Evolutionary conservation across 2,329 filamentous ascomycete genomes (phyloP).

Genomic region (Ophiosphaerella narmari): DNA sequence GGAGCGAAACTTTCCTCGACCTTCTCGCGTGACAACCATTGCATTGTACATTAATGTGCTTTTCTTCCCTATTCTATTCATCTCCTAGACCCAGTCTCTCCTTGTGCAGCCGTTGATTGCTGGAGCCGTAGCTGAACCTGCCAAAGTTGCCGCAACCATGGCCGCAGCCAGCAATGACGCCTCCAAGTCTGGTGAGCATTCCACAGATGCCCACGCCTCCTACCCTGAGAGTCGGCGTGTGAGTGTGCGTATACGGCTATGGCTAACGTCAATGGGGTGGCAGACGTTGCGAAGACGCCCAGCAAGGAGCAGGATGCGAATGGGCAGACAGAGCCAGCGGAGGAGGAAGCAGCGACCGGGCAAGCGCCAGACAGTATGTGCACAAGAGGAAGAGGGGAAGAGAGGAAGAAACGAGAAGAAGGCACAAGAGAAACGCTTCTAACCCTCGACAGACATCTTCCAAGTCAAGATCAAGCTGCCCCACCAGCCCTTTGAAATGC

Average conservation of each 20-base stretch:
- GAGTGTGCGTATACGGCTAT: slow-evolving; percentile 5
- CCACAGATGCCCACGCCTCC: slow-evolving; percentile 11
- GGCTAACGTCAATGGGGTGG: slow-evolving; percentile 23
- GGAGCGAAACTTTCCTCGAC: slow-evolving; percentile 6
- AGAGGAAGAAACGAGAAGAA: neutral
- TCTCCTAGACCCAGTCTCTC: slow-evolving; percentile 26
- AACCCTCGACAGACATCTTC: slow-evolving; percentile 57
- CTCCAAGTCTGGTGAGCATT: slow-evolving; percentile 43
- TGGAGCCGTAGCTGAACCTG: slow-evolving; percentile 17
- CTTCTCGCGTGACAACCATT: slow-evolving; percentile 17
- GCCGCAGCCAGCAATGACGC: slow-evolving; percentile 44
- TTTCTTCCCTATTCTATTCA: slow-evolving; percentile 34
- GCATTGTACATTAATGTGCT: slow-evolving; percentile 42
- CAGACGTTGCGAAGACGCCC: slow-evolving; percentile 35
- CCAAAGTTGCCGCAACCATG: slow-evolving; percentile 29
- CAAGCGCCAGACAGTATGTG: slow-evolving; percentile 40
- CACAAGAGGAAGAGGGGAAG: neutral
- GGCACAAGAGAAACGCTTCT: slow-evolving; percentile 1
- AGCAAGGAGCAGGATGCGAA: slow-evolving; percentile 28
- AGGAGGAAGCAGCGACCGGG: slow-evolving; percentile 35
- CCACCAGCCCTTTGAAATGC: slow-evolving; percentile 75
- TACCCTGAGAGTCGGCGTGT: no score
- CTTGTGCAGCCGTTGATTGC: slow-evolving; percentile 26
- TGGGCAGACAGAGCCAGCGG: slow-evolving; percentile 23
- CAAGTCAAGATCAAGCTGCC: slow-evolving; percentile 81